phyloP scores from a whole-genome alignment of 352 stramenopile genomes.

The Phytophthora cajani region DNA sequence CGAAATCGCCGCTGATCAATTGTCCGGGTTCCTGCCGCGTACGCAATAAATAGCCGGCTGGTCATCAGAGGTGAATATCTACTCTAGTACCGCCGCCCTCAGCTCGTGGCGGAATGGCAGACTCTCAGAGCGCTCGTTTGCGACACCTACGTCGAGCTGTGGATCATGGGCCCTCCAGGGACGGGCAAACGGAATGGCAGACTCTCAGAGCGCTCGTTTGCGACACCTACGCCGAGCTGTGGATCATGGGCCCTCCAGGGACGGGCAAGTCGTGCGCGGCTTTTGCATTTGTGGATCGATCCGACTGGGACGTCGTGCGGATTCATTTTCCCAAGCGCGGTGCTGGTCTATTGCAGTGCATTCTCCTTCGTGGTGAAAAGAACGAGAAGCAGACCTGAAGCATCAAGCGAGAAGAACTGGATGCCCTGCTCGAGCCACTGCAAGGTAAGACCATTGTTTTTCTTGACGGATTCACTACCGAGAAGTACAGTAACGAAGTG shows the following conservation, averaged over 20 bases:
- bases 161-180: too few relatives aligned
- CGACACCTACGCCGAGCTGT: neutral
- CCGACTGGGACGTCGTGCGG: neutral
- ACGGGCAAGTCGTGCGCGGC: neutral
- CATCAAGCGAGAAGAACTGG: neutral
- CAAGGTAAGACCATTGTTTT: neutral
- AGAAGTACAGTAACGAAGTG: neutral
- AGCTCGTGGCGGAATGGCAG: conserved; percentile 2
- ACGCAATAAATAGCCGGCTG: neutral
- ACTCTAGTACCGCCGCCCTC: neutral
- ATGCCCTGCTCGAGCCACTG: neutral
- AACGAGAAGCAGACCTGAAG: neutral
- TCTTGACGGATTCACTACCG: neutral
- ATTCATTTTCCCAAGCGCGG: neutral
- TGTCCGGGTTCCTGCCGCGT: neutral
- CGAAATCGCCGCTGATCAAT: neutral
- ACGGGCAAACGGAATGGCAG: neutral
- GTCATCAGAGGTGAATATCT: neutral
- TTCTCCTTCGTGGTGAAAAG: neutral
- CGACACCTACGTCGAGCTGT: neutral
- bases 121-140: neutral
- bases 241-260: neutral
- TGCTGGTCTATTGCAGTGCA: neutral
- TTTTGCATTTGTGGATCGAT: neutral
- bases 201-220: neutral